Percentiles rank a stretch among this genome's conserved stretches.
phyloP scores from a whole-genome alignment of 495 filamentous ascomycete genomes.

The Penicillium paxilli region DNA sequence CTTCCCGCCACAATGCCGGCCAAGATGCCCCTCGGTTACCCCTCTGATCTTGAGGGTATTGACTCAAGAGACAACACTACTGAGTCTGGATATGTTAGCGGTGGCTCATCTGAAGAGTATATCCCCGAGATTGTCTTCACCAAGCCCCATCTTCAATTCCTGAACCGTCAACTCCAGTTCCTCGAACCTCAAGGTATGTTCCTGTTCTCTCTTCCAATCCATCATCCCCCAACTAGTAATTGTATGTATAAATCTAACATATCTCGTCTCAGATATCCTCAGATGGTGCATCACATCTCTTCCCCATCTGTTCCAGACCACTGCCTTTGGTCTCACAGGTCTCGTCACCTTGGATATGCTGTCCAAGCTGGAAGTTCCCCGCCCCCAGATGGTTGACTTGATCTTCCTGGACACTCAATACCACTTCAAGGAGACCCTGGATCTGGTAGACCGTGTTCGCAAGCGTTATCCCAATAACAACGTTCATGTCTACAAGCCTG shows the following conservation, averaged over 20 bases:
- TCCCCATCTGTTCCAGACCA: conserved; percentile 91
- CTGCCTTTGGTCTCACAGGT: conserved; percentile 94
- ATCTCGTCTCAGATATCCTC: conserved; percentile 65
- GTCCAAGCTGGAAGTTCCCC: conserved; percentile 74
- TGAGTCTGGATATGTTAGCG: conserved; percentile 91
- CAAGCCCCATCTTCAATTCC: conserved; percentile 80
- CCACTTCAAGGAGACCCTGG: conserved; percentile 89
- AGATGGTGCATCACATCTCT: conserved; percentile 90
- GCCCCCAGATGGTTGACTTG: conserved; percentile 71
- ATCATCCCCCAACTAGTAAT: conserved; percentile 14
- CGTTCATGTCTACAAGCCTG: conserved; percentile 87
- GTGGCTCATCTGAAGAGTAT: conserved; percentile 62
- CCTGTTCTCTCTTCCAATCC: not conserved
- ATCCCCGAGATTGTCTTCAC: conserved; percentile 82
- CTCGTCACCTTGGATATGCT: conserved; percentile 95
- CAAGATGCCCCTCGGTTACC: conserved; percentile 39
- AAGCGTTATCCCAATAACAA: conserved; percentile 73
- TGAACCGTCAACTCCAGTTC: conserved; percentile 84
- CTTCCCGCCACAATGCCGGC: conserved; percentile 38
- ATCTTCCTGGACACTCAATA: conserved; percentile 97
- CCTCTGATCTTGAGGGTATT: conserved; percentile 38
- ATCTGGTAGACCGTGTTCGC: conserved; percentile 76
- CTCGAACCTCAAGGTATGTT: conserved; percentile 70
- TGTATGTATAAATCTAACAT: conserved; percentile 23
- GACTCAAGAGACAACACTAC: conserved; percentile 38